These are phyloP conservation scores for Monilinia aucupariae DNA, from an alignment of 2,329 filamentous ascomycete genomes.

Conservation along the genomic window DNA sequence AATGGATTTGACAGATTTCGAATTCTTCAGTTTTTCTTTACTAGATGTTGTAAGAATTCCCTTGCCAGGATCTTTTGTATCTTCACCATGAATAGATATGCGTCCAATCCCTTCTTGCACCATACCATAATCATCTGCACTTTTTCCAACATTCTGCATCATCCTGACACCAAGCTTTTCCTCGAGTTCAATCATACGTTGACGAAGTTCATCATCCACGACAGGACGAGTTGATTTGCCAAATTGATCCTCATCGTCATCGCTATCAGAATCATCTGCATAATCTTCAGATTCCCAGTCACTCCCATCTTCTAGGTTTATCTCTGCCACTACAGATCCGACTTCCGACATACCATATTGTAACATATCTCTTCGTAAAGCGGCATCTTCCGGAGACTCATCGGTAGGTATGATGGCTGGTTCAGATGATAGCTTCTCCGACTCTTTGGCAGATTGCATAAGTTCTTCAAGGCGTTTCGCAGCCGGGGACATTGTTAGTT, in stretches of 20 bases:
- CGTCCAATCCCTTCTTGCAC: constrained; percentile 52
- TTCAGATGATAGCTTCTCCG: constrained; percentile 39
- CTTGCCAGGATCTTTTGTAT: constrained; percentile 1
- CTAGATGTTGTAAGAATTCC: not conserved
- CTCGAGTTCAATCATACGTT: constrained; percentile 82
- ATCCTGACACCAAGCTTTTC: constrained; percentile 59
- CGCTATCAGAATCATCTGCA: constrained; percentile 48
- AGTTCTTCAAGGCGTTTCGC: constrained; percentile 47
- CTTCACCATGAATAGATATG: constrained; percentile 43
- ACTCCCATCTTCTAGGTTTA: constrained; percentile 69
- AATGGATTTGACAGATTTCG: not conserved
- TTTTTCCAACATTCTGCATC: constrained; percentile 52
- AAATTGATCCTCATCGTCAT: constrained; percentile 61
- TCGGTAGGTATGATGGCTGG: constrained; percentile 61
- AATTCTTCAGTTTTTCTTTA: constrained; percentile 4
- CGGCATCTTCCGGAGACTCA: constrained; percentile 76
- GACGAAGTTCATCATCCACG: constrained; percentile 65
- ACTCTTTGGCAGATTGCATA: constrained; percentile 51
- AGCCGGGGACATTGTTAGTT: constrained; percentile 28
- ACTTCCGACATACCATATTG: constrained; percentile 84
- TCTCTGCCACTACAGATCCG: constrained; percentile 84
- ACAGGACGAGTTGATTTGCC: constrained; percentile 65
- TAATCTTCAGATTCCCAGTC: constrained; percentile 52
- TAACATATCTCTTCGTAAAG: constrained; percentile 80
- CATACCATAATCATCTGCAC: constrained; percentile 34